phyloP scores from a whole-genome alignment of 176 grass and related monocot species.

The Oryza australiensis region DNA sequence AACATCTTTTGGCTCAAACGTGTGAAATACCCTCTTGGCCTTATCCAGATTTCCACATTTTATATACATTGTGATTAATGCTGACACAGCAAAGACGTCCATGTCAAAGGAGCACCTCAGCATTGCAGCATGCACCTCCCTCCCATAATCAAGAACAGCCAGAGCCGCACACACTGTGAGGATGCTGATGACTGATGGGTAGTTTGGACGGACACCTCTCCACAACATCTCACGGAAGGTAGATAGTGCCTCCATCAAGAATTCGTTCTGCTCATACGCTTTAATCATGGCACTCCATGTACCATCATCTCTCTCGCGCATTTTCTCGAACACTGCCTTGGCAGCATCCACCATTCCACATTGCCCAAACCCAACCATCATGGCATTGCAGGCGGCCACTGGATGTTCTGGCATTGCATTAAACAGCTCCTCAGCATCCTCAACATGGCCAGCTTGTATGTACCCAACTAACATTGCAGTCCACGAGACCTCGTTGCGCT shows the following conservation, averaged over 20 bases:
- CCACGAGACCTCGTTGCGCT: conserved; percentile 74
- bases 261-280: conserved; percentile 68
- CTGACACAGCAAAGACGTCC: conserved; percentile 61
- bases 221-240: conserved; percentile 56
- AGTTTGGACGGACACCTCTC: conserved; percentile 56
- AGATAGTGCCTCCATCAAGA: conserved; percentile 59
- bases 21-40: conserved; percentile 56
- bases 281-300: conserved; percentile 77
- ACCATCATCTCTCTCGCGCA: conserved; percentile 54
- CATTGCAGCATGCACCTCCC: conserved; percentile 60
- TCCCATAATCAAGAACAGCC: conserved; percentile 69
- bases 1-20: conserved; percentile 66
- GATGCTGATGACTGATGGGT: conserved; percentile 63
- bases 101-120: conserved; percentile 51
- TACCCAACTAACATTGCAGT: conserved; percentile 70
- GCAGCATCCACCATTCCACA: conserved; percentile 56
- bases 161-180: conserved; percentile 56
- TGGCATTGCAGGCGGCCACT: conserved; percentile 58
- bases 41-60: conserved; percentile 66
- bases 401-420: conserved; percentile 53
- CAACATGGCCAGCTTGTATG: conserved; percentile 48
- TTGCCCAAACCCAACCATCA: conserved; percentile 77
- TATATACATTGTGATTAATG: conserved; percentile 74
- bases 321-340: conserved; percentile 52
- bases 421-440: conserved; percentile 60